Evolutionary conservation across 352 stramenopile genomes (phyloP).

Genomic region (Phytopythium helicoides): DNA sequence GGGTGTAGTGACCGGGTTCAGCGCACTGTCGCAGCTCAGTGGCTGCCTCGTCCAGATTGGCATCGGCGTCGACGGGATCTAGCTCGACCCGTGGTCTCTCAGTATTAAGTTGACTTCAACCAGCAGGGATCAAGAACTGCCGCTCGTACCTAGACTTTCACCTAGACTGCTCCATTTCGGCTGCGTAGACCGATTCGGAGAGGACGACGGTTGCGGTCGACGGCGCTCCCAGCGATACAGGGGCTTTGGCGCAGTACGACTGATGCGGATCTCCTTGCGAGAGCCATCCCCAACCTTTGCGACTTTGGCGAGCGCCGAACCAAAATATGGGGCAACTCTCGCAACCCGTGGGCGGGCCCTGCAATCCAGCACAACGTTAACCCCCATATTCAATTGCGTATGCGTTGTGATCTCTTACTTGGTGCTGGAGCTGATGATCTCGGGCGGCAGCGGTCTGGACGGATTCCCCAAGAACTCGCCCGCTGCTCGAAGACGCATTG

Average conservation of each 20-base stretch:
- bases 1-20: slow-evolving; percentile 53
- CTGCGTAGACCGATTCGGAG: neutral
- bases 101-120: too few species aligned
- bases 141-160: neutral
- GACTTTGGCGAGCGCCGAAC: slow-evolving; percentile 19
- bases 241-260: slow-evolving; percentile 31
- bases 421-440: slow-evolving; percentile 9
- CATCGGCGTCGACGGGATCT: slow-evolving; percentile 25
- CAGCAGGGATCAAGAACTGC: too few species aligned
- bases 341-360: slow-evolving; percentile 16
- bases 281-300: slow-evolving; percentile 15
- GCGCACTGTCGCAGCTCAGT: slow-evolving; percentile 41
- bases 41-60: slow-evolving; percentile 35
- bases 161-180: neutral
- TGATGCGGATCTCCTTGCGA: slow-evolving; percentile 34
- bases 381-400: too few species aligned
- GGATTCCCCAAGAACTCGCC: slow-evolving; percentile 27
- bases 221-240: slow-evolving; percentile 62
- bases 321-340: slow-evolving; percentile 31
- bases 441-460: slow-evolving; percentile 9
- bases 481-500: slow-evolving; percentile 26
- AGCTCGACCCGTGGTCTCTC: neutral
- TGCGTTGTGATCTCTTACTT: neutral
- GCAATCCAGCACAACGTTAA: too few species aligned
- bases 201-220: slow-evolving; percentile 8